Base-by-base conservation (phyloP, 2,329 filamentous ascomycete genomes). In the Penicillium hesseltinei region DNA sequence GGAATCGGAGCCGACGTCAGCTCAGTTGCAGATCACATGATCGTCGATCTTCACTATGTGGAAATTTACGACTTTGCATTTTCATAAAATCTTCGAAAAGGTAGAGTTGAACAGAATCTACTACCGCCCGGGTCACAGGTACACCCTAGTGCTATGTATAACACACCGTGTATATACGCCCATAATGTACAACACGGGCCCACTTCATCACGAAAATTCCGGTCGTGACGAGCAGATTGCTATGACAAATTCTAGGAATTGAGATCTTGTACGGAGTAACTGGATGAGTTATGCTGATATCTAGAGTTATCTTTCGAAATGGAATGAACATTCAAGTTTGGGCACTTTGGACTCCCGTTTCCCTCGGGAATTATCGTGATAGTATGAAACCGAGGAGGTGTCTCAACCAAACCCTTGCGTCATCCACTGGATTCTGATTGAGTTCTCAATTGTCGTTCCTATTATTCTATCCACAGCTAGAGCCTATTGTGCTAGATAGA, bases 1-100 rank as follows among this genome's bases (percentile, higher is more conserved):
- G 27, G 40, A 42, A 53, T 42, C 21, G 42, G 35, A 47, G 49
- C 49, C 54, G 49, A 53, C 43, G 49, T 53, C 54, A 57, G 40
- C 39, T 11, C 11, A 15, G 27, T 25, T 38, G 19, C 11, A 17
- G 29, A 38, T 40, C 54, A 56, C 48, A 39, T 56, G 54, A 56
- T 33, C 40, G 29, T 27, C 7, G 27, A 42, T 50, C 35, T 39
- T 54, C 44, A 33, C 33, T 25, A 35, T 21, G 15, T 2, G 21
- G 31, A 35, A 35, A 23, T 47, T 17, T 35, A 50, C 35, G 6
- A 8, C 4, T 23, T 35, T 36, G 8, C n/a, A 17, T 17, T 19
- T 49, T 19, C 17, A 19, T 21, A 4, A 21, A 17, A n/a, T 6
- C 8, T 35, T 15, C 1, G 19, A 23, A 15, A 15, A 17, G 9